Evolutionary conservation across 2,329 filamentous ascomycete genomes (phyloP).

Genomic region (Cadophora malorum): DNA sequence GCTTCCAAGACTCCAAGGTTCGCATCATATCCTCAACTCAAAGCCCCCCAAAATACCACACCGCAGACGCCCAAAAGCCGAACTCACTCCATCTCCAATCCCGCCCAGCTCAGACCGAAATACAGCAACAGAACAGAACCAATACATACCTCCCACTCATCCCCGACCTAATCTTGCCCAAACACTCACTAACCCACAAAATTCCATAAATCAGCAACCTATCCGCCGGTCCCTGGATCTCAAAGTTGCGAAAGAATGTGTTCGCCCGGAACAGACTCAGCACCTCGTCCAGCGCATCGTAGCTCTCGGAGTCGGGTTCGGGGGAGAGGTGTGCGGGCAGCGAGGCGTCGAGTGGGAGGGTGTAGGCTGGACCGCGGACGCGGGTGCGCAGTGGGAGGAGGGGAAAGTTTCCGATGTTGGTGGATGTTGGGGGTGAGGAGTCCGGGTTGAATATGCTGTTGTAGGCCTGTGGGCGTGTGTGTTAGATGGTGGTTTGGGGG

Average conservation of each 20-base stretch:
- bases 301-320: constrained; percentile 88
- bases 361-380: constrained; percentile 93
- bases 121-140: constrained; percentile 15
- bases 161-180: constrained; percentile 82
- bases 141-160: constrained; percentile 65
- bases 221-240: constrained; percentile 96
- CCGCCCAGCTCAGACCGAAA: neutral
- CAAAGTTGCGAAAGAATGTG: constrained; percentile 99
- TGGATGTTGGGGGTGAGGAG: constrained; percentile 65
- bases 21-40: too few species aligned
- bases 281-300: constrained; percentile 95
- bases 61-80: too few species aligned
- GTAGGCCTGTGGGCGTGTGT: constrained; percentile 74
- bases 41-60: too few species aligned
- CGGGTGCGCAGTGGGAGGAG: constrained; percentile 93
- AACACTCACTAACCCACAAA: constrained; percentile 88
- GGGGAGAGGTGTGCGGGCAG: constrained; percentile 58
- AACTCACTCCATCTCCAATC: neutral
- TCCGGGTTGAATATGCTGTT: constrained; percentile 95
- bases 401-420: constrained; percentile 84
- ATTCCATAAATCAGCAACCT: constrained; percentile 96
- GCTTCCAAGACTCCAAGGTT: too few species aligned
- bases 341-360: constrained; percentile 65
- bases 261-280: constrained; percentile 94
- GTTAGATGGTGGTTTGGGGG: neutral